Conservation (phyloP, 2,329 filamentous ascomycete species). For the Parascedosporium putredinis region DNA sequence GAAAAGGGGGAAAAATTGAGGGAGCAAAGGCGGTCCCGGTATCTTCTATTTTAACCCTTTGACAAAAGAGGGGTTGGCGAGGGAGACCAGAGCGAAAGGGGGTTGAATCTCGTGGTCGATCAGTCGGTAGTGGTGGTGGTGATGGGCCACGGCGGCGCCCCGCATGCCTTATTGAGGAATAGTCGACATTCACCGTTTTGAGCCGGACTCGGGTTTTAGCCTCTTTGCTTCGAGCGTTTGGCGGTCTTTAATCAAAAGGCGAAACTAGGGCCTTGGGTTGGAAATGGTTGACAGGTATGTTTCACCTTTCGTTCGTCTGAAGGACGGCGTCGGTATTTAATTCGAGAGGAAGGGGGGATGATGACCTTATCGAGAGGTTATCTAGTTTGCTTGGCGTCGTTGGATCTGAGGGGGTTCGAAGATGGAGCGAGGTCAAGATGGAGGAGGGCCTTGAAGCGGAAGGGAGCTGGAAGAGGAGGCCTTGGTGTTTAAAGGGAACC, state of each 20-base stretch:
- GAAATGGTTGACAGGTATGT: too few species aligned
- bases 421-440: too few species aligned
- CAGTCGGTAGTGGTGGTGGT: too few species aligned
- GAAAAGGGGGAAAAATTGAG: background rate
- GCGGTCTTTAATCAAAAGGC: background rate
- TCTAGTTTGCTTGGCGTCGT: too few species aligned
- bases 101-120: background rate
- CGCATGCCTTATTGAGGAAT: conserved; percentile 2
- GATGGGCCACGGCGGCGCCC: background rate
- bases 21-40: background rate
- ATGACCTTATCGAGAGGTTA: too few species aligned
- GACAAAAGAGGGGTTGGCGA: background rate
- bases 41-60: too few species aligned
- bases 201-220: conserved; percentile 1
- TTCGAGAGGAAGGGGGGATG: too few species aligned
- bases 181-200: conserved; percentile 1
- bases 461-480: background rate
- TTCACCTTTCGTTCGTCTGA: too few species aligned
- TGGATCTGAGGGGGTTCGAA: too few species aligned
- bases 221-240: background rate
- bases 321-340: too few species aligned
- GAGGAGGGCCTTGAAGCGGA: background rate
- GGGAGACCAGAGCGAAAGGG: background rate
- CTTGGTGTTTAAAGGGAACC: background rate
- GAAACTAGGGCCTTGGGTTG: background rate